A percentile compares a stretch with the other conserved stretches of the same genome.
Conservation (phyloP, 2,329 filamentous ascomycete species). For the Colletotrichum gigasporum region DNA sequence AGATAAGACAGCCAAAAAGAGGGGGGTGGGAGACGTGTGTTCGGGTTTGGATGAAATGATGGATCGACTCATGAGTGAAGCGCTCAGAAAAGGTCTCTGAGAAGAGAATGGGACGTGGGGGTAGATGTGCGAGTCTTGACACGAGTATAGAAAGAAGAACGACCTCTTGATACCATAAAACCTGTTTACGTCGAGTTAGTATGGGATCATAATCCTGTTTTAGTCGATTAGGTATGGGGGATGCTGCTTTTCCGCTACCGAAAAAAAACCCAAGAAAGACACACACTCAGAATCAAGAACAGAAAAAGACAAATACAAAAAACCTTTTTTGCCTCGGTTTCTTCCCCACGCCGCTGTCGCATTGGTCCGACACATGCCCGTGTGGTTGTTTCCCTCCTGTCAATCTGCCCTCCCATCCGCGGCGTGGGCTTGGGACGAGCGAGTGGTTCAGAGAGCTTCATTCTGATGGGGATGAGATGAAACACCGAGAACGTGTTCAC, state of each 20-base stretch:
- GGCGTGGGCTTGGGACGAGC: conserved; percentile 24
- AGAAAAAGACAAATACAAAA: background rate
- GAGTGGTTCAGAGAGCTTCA: conserved; percentile 22
- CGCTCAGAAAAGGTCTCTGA: conserved; percentile 3
- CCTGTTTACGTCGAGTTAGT: background rate
- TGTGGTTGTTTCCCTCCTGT: conserved; percentile 24
- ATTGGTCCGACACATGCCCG: conserved; percentile 21
- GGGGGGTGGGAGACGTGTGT: background rate
- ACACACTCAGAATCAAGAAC: background rate
- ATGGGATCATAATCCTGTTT: background rate
- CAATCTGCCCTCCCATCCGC: conserved; percentile 9
- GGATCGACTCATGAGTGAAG: conserved; percentile 29
- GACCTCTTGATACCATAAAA: conserved; percentile 26
- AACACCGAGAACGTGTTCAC: conserved; percentile 11
- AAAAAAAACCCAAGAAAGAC: background rate
- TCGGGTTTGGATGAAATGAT: conserved; percentile 11
- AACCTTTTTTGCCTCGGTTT: conserved; percentile 14
- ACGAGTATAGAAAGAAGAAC: conserved; percentile 8
- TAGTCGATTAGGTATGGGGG: background rate
- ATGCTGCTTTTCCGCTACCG: background rate
- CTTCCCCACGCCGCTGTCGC: conserved; percentile 1
- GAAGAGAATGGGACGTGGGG: background rate
- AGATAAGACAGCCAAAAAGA: background rate
- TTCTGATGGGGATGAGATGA: conserved; percentile 28
- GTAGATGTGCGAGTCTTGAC: background rate